Evolutionary conservation across 1,284 basidiomycete species (phyloP).

Genomic region (Pyrrhoderma lamaoense): DNA sequence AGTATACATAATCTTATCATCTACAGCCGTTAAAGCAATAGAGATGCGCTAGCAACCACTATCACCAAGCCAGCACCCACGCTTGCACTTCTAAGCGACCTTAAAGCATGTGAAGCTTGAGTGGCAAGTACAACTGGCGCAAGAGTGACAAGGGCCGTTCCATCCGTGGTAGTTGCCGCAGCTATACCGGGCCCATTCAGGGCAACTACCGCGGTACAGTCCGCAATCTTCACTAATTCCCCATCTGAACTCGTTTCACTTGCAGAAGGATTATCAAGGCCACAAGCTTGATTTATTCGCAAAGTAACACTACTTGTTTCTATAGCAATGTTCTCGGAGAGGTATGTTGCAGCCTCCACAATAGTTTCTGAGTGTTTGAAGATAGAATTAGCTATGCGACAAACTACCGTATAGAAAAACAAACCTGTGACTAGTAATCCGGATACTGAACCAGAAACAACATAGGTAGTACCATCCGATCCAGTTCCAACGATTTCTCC

Average conservation of each 20-base stretch:
- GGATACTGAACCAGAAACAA: slow-evolving; percentile 2
- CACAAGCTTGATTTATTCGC: neutral
- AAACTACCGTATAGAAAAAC: neutral
- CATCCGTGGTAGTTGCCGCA: neutral
- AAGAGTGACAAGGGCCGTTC: neutral
- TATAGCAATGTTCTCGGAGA: slow-evolving; percentile 2
- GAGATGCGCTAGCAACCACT: too few relatives aligned
- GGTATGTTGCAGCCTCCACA: slow-evolving; percentile 5
- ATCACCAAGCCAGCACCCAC: too few relatives aligned
- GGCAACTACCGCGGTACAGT: neutral
- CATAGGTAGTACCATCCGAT: slow-evolving; percentile 9
- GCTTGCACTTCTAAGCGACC: too few relatives aligned
- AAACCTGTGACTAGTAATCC: slow-evolving; percentile 1
- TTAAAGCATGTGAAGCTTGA: too few relatives aligned
- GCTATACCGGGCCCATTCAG: neutral
- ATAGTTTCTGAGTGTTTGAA: slow-evolving; percentile 2
- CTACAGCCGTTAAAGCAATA: too few relatives aligned
- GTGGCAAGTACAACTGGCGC: too few relatives aligned
- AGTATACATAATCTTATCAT: too few relatives aligned
- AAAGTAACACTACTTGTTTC: neutral
- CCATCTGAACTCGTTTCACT: too few relatives aligned
- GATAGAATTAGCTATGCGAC: neutral
- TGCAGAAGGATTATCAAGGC: neutral
- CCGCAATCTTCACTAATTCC: too few relatives aligned
- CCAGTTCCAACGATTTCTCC: slow-evolving; percentile 6